phyloP scores from a whole-genome alignment of 345 rosid genomes.

The Lepidium africanum region DNA sequence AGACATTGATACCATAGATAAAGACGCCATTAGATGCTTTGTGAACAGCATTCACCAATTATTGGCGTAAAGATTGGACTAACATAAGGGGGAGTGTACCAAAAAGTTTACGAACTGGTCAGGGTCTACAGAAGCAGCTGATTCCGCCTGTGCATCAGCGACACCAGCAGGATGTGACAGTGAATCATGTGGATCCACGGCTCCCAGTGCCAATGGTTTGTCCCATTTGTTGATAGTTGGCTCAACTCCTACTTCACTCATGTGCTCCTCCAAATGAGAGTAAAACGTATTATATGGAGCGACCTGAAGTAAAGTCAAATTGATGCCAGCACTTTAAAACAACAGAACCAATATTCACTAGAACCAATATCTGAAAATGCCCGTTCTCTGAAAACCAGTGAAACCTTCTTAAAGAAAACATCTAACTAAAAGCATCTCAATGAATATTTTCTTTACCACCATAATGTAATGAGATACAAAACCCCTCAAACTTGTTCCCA shows the following conservation, averaged over 20 bases:
- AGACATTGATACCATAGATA: neutral
- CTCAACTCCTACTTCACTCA: conserved; percentile 76
- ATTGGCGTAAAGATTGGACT: neutral
- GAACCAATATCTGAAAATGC: neutral
- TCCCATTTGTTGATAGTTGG: conserved; percentile 84
- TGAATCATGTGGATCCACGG: conserved; percentile 93
- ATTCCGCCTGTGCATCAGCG: conserved; percentile 86
- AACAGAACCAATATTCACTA: neutral
- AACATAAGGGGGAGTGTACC: conserved; percentile 36
- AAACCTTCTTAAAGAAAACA: neutral
- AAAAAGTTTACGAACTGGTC: conserved; percentile 89
- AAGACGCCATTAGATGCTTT: neutral
- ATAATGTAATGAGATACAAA: neutral
- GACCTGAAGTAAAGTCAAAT: conserved; percentile 45
- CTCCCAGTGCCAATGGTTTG: conserved; percentile 78
- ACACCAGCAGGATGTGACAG: conserved; percentile 96
- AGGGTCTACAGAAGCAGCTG: conserved; percentile 74
- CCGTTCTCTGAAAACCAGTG: neutral
- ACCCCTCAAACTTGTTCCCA: neutral
- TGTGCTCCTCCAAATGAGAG: conserved; percentile 84
- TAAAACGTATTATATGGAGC: conserved; percentile 95
- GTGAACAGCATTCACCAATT: neutral
- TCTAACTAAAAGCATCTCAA: neutral
- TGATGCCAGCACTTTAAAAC: neutral
- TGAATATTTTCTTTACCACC: neutral